Evolutionary conservation across 2,329 filamentous ascomycete species (phyloP).

Genomic region (Alternaria dauci): DNA sequence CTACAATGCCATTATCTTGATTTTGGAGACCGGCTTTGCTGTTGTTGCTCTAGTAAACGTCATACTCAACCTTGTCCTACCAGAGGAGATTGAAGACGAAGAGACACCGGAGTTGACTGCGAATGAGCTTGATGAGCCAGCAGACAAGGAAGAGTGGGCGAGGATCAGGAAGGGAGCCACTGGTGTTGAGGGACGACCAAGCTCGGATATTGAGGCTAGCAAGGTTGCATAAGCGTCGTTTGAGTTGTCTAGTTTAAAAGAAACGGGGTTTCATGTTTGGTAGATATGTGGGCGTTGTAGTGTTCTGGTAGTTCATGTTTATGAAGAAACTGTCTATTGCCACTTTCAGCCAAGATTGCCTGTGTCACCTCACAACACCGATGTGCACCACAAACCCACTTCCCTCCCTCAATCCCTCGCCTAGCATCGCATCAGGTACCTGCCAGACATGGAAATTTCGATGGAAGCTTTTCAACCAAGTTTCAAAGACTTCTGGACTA

Average conservation of each 20-base stretch:
- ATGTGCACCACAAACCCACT: conserved; percentile 86
- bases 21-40: conserved; percentile 68
- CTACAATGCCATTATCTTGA: conserved; percentile 68
- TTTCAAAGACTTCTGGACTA: conserved; percentile 82
- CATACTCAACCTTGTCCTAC: conserved; percentile 75
- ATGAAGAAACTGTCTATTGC: not conserved
- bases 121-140: conserved; percentile 49
- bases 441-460: conserved; percentile 77
- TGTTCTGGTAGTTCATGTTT: not conserved
- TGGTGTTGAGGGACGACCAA: conserved; percentile 23
- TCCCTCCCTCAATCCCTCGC: conserved; percentile 65
- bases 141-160: conserved; percentile 54
- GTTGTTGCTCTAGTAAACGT: conserved; percentile 77
- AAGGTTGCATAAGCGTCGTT: conserved; percentile 16
- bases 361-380: conserved; percentile 55
- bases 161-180: conserved; percentile 39
- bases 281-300: not conserved
- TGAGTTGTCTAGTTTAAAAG: not conserved
- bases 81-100: conserved; percentile 77
- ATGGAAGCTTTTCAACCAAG: conserved; percentile 77
- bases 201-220: conserved; percentile 23
- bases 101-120: conserved; percentile 56
- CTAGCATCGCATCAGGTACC: conserved; percentile 70
- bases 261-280: not conserved
- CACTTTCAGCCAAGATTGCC: not conserved